Base-by-base conservation (phyloP, 192 early-diverging fungal species). In the Diversispora eburnea region DNA sequence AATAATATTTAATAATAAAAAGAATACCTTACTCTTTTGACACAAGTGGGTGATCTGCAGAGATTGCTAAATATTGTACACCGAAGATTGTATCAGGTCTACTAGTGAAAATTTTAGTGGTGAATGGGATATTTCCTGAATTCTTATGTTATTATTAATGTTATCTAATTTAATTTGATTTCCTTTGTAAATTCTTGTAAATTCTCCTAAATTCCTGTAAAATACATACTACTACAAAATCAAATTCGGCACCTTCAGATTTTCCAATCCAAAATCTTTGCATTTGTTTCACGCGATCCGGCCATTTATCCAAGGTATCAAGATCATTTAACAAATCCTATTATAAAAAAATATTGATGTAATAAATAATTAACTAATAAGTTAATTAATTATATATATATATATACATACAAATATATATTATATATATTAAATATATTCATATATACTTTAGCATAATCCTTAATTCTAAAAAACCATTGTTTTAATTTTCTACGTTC, bases 191-290 rank as follows among this genome's bases (percentile, higher is more conserved):
- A 33, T 33, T 33, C 25, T 33, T 33, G 25, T 33, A 33, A 33
- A 33, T 33, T 0, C 0, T 33, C 2, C 25, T 33, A 33, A 33
- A 33, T 5, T 51, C 13, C 13, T 51, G 5, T 51, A 12, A 51
- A 3, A 20, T 5, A 25, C 65, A 69, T 74, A 84, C 77, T 52
- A 88, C 72, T 20, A 12, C 12, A 73, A 91, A 93, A 43, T 82
- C 81, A 71, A 93, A 85, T 67, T 91, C 89, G 5, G 89, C 90
- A 42, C 96, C 94, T 45, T 85, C 84, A 12, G 91, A 92, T 70
- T 90, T 91, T 3, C 94, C 93, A 49, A 98, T 98, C 96, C 96
- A 98, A 78, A 95, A 91, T 25, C 81, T 51, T 76, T 98, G 96
- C 86, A 94, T 91, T 61, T 86, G 84, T 72, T 95, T 95, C 1